Base-by-base conservation (phyloP, 768 basidiomycete species). In the Cystobasidium onofrii region DNA sequence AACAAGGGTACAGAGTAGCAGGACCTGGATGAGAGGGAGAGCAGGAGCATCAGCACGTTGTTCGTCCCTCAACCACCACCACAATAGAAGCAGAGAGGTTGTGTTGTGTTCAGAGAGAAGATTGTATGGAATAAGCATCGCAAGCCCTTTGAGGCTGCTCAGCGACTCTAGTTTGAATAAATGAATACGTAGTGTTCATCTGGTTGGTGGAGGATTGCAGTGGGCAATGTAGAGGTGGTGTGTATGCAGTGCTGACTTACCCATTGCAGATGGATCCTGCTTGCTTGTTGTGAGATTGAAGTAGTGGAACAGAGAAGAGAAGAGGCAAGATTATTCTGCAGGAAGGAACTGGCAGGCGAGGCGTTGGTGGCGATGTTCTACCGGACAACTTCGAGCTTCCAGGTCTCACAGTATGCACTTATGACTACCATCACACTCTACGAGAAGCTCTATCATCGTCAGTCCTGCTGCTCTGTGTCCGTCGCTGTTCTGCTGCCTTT, bases 161-260 rank as follows among this genome's bases (percentile, higher is more conserved):
- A 46, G 69, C 33, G 69, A 71, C 69, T 71, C 69, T 71, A 71
- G 69, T 71, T 71, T 71, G 69, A 71, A 60, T 60, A 34, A 60
- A 60, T 31, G n/a, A n/a, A 33, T 34, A 34, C 50, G 17, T 34
- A 25, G 29, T 71, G 41, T 55, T 71, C 69, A 71, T 71, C 69
- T 52, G 54, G 18, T 36, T 33, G 34, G 18, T 43, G 52, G 29
- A 29, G 3, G 41, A 39, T 18, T 4, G 31, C 10, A 17, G 46
- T 52, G 43, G 15, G 27, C 27, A 31, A 31, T 31, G 36, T 29
- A 60, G 7, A 2, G 34, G 12, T 27, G 36, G 17, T 67, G 65
- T 33, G 20, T 15, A 34, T 15, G 36, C 31, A 10, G 41, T 52
- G 39, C 1, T 50, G 39, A 71, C 54, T 71, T 17, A 71, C 54